Conservation (phyloP, 805 yeast genomes). For the Diddensiella santjacobensis region DNA sequence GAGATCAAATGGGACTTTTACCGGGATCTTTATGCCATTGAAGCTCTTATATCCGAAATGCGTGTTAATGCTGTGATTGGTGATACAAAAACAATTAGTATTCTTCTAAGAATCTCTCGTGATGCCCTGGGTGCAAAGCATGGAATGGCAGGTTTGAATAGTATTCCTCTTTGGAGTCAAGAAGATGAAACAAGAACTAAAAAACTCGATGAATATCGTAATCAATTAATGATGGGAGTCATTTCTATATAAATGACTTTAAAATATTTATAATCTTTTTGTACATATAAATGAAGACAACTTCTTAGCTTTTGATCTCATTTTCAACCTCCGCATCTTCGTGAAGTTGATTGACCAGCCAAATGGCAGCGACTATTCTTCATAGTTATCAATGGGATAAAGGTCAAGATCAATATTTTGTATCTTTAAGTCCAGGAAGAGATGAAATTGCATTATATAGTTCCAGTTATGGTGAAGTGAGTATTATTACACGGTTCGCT, state of each 20-base stretch:
- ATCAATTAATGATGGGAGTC: neutral
- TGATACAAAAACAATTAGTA: constrained; percentile 33
- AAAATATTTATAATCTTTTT: too few relatives aligned
- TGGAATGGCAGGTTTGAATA: constrained; percentile 20
- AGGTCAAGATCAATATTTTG: constrained; percentile 53
- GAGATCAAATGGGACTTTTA: constrained; percentile 38
- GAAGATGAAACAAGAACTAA: constrained; percentile 27
- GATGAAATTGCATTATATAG: constrained; percentile 66
- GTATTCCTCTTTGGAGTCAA: constrained; percentile 30
- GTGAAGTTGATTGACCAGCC: too few relatives aligned
- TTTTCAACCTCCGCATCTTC: too few relatives aligned
- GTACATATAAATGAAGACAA: too few relatives aligned
- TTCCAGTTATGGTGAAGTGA: constrained; percentile 39
- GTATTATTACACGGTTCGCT: constrained; percentile 4
- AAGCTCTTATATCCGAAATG: constrained; percentile 38
- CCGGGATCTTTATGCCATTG: constrained; percentile 37
- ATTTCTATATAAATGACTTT: neutral
- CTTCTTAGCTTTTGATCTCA: too few relatives aligned
- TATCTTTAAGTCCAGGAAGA: constrained; percentile 72
- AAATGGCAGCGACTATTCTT: constrained; percentile 58
- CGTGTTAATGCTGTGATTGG: constrained; percentile 41
- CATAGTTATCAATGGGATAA: constrained; percentile 59
- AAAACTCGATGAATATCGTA: constrained; percentile 25
- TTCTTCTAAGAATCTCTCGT: constrained; percentile 27
- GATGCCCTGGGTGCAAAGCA: constrained; percentile 28